Percentiles rank a stretch among this genome's conserved stretches.
Conservation (phyloP, 257 asterid species). For the Fraxinus excelsior region DNA sequence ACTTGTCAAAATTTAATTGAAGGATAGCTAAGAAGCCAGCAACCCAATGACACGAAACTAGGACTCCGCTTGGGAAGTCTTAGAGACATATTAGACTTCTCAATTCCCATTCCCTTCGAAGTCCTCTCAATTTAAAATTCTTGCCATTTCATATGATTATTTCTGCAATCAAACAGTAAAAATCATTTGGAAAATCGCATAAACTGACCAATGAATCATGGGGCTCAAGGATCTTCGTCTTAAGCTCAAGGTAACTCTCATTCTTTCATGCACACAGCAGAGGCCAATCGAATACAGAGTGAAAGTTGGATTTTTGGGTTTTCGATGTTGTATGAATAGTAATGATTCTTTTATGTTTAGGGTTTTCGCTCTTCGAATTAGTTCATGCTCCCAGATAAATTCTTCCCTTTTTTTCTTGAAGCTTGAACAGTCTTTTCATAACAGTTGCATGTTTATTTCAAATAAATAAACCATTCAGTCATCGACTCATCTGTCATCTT, state of each 20-base stretch:
- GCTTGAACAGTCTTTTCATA: neutral
- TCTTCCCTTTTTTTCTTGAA: neutral
- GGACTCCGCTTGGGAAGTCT: neutral
- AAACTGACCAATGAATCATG: slow-evolving; percentile 27
- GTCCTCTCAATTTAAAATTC: neutral
- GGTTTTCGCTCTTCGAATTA: neutral
- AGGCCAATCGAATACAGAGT: neutral
- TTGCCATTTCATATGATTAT: neutral
- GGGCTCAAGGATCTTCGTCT: slow-evolving; percentile 48
- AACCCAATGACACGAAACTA: neutral
- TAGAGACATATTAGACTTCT: slow-evolving; percentile 17
- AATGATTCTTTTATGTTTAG: neutral
- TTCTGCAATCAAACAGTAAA: neutral
- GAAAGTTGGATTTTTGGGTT: neutral
- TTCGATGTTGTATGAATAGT: neutral
- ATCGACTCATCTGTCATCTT: too few relatives aligned
- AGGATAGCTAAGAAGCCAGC: neutral
- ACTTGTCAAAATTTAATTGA: neutral
- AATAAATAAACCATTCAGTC: too few relatives aligned
- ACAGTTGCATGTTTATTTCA: neutral
- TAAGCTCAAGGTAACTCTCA: slow-evolving; percentile 47
- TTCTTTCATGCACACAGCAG: neutral
- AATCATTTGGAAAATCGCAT: neutral
- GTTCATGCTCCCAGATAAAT: neutral
- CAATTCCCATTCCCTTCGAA: slow-evolving; percentile 24